Percentiles rank a stretch among this genome's conserved stretches.
Evolutionary conservation across 2,329 filamentous ascomycete genomes (phyloP).

Genomic region (Didymella pomorum): DNA sequence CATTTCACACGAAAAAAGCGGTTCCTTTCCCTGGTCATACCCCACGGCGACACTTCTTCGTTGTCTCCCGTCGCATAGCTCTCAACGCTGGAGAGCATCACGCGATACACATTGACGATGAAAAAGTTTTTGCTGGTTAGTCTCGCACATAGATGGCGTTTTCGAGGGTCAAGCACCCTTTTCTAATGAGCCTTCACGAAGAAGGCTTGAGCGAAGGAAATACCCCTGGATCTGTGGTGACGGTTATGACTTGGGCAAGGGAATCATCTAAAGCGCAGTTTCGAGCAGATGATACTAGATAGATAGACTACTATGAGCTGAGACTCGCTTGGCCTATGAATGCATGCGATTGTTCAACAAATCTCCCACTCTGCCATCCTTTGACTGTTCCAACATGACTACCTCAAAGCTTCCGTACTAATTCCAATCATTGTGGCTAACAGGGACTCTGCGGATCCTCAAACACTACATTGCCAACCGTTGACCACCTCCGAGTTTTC

Average conservation of each 20-base stretch:
- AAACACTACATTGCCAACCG: too few species aligned
- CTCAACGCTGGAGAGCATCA: constrained; percentile 36
- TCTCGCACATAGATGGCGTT: constrained; percentile 52
- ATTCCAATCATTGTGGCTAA: too few species aligned
- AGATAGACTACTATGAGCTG: constrained; percentile 46
- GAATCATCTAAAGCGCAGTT: constrained; percentile 50
- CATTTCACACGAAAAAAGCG: constrained; percentile 51
- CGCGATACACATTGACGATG: constrained; percentile 42
- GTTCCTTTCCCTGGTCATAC: constrained; percentile 50
- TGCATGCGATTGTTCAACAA: constrained; percentile 34
- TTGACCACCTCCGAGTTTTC: too few species aligned
- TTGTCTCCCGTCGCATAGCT: constrained; percentile 41
- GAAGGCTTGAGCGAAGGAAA: constrained; percentile 47
- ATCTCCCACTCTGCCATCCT: neutral
- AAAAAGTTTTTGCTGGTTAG: constrained; percentile 43
- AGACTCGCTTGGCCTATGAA: constrained; percentile 35
- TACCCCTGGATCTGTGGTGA: constrained; percentile 42
- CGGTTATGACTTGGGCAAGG: constrained; percentile 48
- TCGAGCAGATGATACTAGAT: constrained; percentile 45
- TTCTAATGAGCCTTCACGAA: constrained; percentile 38
- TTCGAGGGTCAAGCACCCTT: constrained; percentile 42
- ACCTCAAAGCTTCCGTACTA: neutral
- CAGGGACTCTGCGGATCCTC: too few species aligned
- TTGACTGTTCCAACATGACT: neutral
- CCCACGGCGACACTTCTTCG: constrained; percentile 40